These are phyloP conservation scores for Gracilaria vermiculophylla DNA, from an alignment of 23 red algal species.

Conservation along the genomic window DNA sequence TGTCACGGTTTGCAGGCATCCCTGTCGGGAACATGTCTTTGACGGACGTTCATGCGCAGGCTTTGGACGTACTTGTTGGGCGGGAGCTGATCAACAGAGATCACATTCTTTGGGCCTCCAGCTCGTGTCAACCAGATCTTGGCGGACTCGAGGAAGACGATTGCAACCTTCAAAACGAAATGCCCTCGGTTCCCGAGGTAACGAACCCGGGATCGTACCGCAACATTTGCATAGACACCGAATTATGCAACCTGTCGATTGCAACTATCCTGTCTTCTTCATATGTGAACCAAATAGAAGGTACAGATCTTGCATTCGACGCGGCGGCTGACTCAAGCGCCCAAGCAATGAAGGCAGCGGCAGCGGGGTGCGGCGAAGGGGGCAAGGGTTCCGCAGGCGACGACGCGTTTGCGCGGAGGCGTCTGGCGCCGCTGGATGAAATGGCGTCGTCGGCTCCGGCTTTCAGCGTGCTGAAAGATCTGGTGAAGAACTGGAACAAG, in stretches of 20 bases:
- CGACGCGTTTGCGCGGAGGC: not conserved
- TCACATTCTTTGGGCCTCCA: constrained; percentile 68
- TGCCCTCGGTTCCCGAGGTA: constrained; percentile 57
- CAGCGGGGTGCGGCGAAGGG: not conserved
- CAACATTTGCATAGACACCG: constrained; percentile 75
- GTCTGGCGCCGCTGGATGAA: constrained; percentile 58
- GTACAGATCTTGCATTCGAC: constrained; percentile 69
- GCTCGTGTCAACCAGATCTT: constrained; percentile 46
- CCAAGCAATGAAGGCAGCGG: not conserved
- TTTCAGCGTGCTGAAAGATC: constrained; percentile 67
- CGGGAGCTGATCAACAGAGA: constrained; percentile 63
- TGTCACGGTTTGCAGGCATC: constrained; percentile 68
- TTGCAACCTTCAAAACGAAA: constrained; percentile 62
- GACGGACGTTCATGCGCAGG: constrained; percentile 65
- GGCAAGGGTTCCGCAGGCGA: not conserved
- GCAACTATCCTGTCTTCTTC: constrained; percentile 73
- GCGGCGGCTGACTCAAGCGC: constrained; percentile 42
- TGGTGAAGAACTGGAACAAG: constrained; percentile 63
- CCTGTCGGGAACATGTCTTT: constrained; percentile 79
- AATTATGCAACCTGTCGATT: constrained; percentile 61
- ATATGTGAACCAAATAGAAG: constrained; percentile 74
- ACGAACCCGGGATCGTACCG: constrained; percentile 64
- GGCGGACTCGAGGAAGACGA: constrained; percentile 67
- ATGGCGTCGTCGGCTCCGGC: constrained; percentile 66
- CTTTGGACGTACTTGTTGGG: constrained; percentile 60